phyloP scores from a whole-genome alignment of 257 asterid species.

The Osmanthus fragrans region DNA sequence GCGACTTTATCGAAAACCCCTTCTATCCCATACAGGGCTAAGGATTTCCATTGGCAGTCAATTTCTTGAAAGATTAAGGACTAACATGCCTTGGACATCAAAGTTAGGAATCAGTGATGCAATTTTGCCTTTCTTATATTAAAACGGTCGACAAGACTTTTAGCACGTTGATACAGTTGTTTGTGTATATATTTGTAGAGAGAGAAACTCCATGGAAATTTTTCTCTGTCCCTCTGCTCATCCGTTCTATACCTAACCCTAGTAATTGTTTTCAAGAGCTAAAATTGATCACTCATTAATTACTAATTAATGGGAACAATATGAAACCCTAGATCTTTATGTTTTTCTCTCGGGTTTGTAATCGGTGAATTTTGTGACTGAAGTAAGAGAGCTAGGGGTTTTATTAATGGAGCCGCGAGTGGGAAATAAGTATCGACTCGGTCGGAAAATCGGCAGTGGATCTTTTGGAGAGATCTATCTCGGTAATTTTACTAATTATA shows the following conservation, averaged over 20 bases:
- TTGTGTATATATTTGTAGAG: neutral
- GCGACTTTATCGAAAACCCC: no score
- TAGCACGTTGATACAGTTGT: neutral
- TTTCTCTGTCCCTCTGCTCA: neutral
- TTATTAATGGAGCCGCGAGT: slow-evolving; percentile 63
- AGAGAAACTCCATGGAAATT: neutral
- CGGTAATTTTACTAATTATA: slow-evolving; percentile 29
- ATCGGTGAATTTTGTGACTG: slow-evolving; percentile 34
- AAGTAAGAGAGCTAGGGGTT: slow-evolving; percentile 18
- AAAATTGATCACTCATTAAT: slow-evolving; percentile 22
- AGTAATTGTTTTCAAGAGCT: slow-evolving; percentile 22
- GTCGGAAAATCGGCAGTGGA: slow-evolving; percentile 75
- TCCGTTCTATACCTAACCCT: slow-evolving; percentile 36
- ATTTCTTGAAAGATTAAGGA: no score
- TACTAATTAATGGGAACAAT: slow-evolving; percentile 28
- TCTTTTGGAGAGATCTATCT: slow-evolving; percentile 72
- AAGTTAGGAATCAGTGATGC: no score
- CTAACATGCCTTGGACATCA: no score
- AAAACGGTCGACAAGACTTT: slow-evolving; percentile 15
- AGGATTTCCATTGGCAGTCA: no score
- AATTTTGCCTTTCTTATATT: no score
- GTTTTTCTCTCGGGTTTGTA: slow-evolving; percentile 28
- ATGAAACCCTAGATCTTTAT: slow-evolving; percentile 24
- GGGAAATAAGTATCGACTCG: slow-evolving; percentile 65
- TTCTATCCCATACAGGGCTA: no score